Evolutionary conservation across 148 eudicot species (phyloP).

Genomic region (Salicornia ramosissima): DNA sequence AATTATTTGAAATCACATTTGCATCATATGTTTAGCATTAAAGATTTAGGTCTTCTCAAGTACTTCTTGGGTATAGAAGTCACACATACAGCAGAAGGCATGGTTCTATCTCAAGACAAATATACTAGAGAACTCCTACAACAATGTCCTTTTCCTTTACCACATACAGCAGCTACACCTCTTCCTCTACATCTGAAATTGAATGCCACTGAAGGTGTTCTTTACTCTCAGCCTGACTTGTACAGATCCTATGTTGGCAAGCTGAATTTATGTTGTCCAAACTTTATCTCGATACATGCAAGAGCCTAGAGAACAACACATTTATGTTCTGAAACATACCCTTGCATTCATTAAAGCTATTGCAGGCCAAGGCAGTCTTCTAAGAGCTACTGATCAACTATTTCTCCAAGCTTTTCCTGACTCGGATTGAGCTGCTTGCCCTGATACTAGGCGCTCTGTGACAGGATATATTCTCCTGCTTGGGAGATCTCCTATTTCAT

Average conservation of each 20-base stretch:
- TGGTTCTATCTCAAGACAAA: background rate
- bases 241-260: too few species aligned
- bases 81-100: background rate
- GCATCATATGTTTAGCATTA: background rate
- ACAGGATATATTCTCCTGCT: too few species aligned
- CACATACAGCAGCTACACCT: background rate
- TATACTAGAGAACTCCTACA: background rate
- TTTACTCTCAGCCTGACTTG: too few species aligned
- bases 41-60: background rate
- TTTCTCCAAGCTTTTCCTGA: too few species aligned
- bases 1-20: background rate
- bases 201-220: too few species aligned
- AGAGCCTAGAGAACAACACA: background rate
- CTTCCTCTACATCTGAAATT: background rate
- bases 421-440: too few species aligned
- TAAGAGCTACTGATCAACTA: too few species aligned
- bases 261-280: background rate
- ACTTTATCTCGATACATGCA: background rate
- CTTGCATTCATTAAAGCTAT: background rate
- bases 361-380: too few species aligned
- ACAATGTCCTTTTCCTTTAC: fast-evolving
- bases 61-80: background rate
- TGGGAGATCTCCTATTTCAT: too few species aligned
- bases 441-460: too few species aligned
- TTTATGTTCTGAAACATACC: background rate